These are phyloP conservation scores for Malus orientalis DNA, from an alignment of 306 rosid genomes.

Conservation along the genomic window DNA sequence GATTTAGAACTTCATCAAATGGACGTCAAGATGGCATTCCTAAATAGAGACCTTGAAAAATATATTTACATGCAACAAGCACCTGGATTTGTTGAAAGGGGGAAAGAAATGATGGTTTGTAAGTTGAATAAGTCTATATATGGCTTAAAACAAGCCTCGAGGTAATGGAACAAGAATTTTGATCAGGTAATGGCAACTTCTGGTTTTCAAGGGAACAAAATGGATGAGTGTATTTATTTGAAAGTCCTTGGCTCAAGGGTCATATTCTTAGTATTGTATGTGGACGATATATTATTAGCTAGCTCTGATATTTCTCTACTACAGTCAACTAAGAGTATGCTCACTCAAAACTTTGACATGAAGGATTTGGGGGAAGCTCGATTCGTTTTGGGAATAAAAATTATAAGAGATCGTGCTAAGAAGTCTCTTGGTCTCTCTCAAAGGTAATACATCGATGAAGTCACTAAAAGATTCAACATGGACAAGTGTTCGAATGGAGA, in stretches of 20 bases:
- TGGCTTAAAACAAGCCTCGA: neutral
- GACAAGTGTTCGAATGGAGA: neutral
- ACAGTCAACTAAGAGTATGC: neutral
- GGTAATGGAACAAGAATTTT: neutral
- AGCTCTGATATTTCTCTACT: neutral
- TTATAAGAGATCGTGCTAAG: too few species aligned
- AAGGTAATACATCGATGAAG: too few species aligned
- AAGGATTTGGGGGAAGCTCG: neutral
- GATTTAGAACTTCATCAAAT: too few species aligned
- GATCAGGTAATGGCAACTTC: neutral
- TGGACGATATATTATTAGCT: neutral
- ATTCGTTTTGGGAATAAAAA: neutral
- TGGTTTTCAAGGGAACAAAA: neutral
- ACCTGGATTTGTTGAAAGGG: too few species aligned
- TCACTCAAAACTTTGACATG: neutral
- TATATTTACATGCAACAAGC: too few species aligned
- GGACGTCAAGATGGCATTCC: too few species aligned
- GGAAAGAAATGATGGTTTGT: neutral
- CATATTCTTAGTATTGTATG: neutral
- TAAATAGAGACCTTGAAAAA: too few species aligned
- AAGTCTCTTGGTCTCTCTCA: too few species aligned
- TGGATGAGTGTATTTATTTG: neutral
- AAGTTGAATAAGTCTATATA: neutral
- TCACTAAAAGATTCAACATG: too few species aligned
- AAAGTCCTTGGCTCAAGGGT: accelerated